A percentile compares a stretch with the other conserved stretches of the same genome.
Conservation (phyloP, 768 basidiomycete species). For the Krasilnikovozyma curviuscula region DNA sequence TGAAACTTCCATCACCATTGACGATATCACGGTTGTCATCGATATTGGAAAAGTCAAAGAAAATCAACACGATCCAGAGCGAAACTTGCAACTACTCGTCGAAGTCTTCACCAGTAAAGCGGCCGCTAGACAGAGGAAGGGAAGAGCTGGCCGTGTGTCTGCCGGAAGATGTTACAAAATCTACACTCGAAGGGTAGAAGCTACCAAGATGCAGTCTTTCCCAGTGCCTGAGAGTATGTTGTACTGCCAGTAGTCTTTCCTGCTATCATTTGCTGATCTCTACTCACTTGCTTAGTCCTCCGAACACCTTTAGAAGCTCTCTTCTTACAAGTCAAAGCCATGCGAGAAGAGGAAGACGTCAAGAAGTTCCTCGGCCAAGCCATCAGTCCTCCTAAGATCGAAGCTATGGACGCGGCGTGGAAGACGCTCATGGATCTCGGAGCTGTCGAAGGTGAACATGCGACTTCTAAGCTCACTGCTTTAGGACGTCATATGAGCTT, state of each 20-base stretch:
- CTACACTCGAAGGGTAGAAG: conserved; percentile 55
- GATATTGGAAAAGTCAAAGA: conserved; percentile 76
- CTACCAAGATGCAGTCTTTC: conserved; percentile 42
- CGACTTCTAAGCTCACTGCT: conserved; percentile 43
- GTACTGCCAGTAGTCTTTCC: neutral
- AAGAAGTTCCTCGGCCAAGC: conserved; percentile 54
- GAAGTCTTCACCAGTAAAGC: conserved; percentile 55
- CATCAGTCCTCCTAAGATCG: conserved; percentile 60
- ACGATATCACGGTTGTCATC: conserved; percentile 61
- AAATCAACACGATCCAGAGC: conserved; percentile 48
- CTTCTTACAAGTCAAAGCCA: conserved; percentile 60
- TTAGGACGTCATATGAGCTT: conserved; percentile 55
- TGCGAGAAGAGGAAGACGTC: conserved; percentile 56
- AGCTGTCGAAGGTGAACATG: conserved; percentile 39
- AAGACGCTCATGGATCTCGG: conserved; percentile 53
- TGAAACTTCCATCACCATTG: conserved; percentile 36
- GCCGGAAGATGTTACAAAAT: conserved; percentile 63
- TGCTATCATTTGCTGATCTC: neutral
- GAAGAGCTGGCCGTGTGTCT: conserved; percentile 54
- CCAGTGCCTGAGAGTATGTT: conserved; percentile 52
- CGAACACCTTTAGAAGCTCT: conserved; percentile 69
- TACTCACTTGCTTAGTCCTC: conserved; percentile 28
- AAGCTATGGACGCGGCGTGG: conserved; percentile 61
- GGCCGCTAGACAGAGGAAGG: conserved; percentile 62
- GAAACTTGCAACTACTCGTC: conserved; percentile 50